phyloP scores from a whole-genome alignment of 192 early-diverging fungal genomes.

The Entomortierella beljakovae region DNA sequence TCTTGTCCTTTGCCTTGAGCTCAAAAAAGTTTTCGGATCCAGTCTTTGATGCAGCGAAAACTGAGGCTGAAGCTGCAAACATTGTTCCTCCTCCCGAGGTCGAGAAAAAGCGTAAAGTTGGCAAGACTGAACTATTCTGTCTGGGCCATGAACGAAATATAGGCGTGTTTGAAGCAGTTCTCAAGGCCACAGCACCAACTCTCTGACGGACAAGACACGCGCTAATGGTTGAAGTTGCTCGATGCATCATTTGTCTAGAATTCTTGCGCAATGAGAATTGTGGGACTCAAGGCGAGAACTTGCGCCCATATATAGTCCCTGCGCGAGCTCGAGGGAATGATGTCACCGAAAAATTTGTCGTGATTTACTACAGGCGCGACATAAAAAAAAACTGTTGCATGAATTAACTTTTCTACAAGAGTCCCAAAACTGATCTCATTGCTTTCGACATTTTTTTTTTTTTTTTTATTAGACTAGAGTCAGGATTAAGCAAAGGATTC shows the following conservation, averaged over 20 bases:
- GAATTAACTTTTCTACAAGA: too few relatives aligned
- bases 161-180: background rate
- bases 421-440: too few relatives aligned
- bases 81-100: background rate
- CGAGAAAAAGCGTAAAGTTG: background rate
- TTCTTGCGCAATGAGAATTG: background rate
- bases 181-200: background rate
- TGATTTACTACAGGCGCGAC: too few relatives aligned
- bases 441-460: too few relatives aligned
- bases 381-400: background rate
- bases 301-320: too few relatives aligned
- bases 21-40: conserved; percentile 54
- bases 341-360: too few relatives aligned
- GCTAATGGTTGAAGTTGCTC: background rate
- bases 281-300: too few relatives aligned
- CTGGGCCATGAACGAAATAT: background rate
- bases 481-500: background rate
- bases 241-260: background rate
- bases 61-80: background rate
- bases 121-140: background rate
- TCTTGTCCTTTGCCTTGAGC: conserved; percentile 60
- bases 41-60: background rate
- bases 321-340: too few relatives aligned
- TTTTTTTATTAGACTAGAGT: too few relatives aligned
- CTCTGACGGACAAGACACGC: background rate